phyloP scores from a whole-genome alignment of 495 filamentous ascomycete species.

The Barbatosphaeria neglecta region DNA sequence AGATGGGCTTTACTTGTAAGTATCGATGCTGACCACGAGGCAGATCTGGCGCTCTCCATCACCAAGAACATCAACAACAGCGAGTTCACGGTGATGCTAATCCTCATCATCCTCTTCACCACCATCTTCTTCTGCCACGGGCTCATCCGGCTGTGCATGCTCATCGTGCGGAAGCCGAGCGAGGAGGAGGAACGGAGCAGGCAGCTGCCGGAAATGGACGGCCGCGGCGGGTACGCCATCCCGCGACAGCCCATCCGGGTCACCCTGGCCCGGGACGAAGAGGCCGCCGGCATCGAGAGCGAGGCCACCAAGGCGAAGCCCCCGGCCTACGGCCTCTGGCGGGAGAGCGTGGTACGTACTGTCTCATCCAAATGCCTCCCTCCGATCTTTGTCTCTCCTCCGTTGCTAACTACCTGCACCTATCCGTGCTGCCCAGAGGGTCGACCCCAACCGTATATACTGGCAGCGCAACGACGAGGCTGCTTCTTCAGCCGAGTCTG shows the following conservation, averaged over 20 bases:
- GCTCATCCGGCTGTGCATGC: constrained; percentile 59
- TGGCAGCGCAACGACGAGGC: constrained; percentile 53
- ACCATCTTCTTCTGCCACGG: constrained; percentile 73
- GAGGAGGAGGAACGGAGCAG: constrained; percentile 15
- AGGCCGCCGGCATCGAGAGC: constrained; percentile 40
- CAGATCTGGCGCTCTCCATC: constrained; percentile 60
- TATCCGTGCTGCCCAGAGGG: constrained; percentile 33
- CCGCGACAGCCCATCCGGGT: constrained; percentile 52
- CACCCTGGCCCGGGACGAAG: constrained; percentile 50
- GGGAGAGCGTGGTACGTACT: constrained; percentile 68
- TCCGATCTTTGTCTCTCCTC: background rate
- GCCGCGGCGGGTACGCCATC: constrained; percentile 47
- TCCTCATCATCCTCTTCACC: constrained; percentile 59
- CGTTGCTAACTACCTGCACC: background rate
- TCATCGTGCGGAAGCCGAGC: constrained; percentile 31
- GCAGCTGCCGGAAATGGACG: constrained; percentile 26
- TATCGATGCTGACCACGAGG: constrained; percentile 2
- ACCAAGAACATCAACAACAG: constrained; percentile 41
- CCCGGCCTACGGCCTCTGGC: constrained; percentile 82
- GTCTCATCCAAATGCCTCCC: background rate
- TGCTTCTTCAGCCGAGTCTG: no score
- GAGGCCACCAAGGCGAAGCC: constrained; percentile 50
- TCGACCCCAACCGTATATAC: constrained; percentile 68
- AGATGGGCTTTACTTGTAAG: background rate
- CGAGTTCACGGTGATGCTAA: constrained; percentile 63